Percentiles rank a stretch among this genome's conserved stretches.
Evolutionary conservation across 2,329 filamentous ascomycete genomes (phyloP).

Genomic region (Onygenales sp.): DNA sequence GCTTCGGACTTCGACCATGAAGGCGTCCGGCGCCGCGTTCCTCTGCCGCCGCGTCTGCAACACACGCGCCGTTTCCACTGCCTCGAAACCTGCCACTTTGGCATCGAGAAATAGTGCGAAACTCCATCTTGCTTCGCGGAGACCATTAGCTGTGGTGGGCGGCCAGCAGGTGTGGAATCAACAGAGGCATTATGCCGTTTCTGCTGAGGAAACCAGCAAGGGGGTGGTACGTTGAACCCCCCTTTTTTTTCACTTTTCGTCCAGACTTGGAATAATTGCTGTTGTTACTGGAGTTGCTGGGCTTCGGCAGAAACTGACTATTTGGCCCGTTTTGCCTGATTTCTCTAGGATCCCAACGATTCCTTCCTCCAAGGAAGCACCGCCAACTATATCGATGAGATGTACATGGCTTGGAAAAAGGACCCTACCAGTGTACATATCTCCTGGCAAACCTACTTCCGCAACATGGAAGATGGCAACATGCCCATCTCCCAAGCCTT

Average conservation of each 20-base stretch:
- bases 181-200: conserved; percentile 48
- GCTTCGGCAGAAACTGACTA: conserved; percentile 14
- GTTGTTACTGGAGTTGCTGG: not conserved
- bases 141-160: conserved; percentile 34
- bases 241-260: conserved; percentile 1
- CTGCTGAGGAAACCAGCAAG: conserved; percentile 49
- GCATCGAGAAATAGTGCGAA: conserved; percentile 19
- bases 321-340: conserved; percentile 12
- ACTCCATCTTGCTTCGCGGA: conserved; percentile 28
- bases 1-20: conserved; percentile 22
- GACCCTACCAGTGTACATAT: conserved; percentile 90
- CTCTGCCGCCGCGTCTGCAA: conserved; percentile 26
- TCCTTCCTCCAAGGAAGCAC: conserved; percentile 95
- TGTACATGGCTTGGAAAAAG: conserved; percentile 96
- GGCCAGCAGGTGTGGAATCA: conserved; percentile 27
- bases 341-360: conserved; percentile 67
- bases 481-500: conserved; percentile 98
- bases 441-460: conserved; percentile 99
- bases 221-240: conserved; percentile 46
- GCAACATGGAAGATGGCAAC: conserved; percentile 95
- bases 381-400: conserved; percentile 98
- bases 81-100: conserved; percentile 1
- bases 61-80: conserved; percentile 7
- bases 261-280: conserved; percentile 1
- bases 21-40: conserved; percentile 27